Percentiles rank a stretch among this genome's conserved stretches.
phyloP scores from a whole-genome alignment of 306 rosid species.

The Senna tora region DNA sequence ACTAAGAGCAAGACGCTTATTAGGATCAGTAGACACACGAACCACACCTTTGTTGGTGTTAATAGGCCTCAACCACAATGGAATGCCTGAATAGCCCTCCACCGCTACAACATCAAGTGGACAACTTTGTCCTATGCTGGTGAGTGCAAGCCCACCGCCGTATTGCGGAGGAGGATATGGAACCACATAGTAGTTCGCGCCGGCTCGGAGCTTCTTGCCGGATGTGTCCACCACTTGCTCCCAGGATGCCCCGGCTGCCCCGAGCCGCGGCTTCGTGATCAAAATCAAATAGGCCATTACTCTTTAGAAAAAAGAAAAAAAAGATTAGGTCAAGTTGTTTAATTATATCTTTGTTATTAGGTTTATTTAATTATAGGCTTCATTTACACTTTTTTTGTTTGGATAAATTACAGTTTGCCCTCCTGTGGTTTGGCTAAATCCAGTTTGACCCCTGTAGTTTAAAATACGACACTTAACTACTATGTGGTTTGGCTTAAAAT shows the following conservation, averaged over 20 bases:
- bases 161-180: constrained; percentile 21
- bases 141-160: constrained; percentile 46
- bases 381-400: too few relatives aligned
- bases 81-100: constrained; percentile 1
- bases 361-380: too few relatives aligned
- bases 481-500: too few relatives aligned
- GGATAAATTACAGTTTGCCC: too few relatives aligned
- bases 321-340: too few relatives aligned
- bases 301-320: too few relatives aligned
- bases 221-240: constrained; percentile 41
- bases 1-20: constrained; percentile 32
- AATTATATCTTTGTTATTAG: too few relatives aligned
- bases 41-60: constrained; percentile 41
- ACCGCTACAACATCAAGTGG: constrained; percentile 53
- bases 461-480: too few relatives aligned
- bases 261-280: constrained; percentile 13
- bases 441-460: too few relatives aligned
- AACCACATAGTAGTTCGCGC: constrained; percentile 38
- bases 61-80: constrained; percentile 29
- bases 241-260: constrained; percentile 24
- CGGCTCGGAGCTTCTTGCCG: constrained; percentile 32
- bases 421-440: too few relatives aligned
- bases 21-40: constrained; percentile 43
- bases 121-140: constrained; percentile 33
- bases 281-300: too few relatives aligned